Evolutionary conservation across 1,284 basidiomycete species (phyloP), one percentile per base, ranked within the genome.

Genomic region (Tilletiopsis washingtonensis): DNA sequence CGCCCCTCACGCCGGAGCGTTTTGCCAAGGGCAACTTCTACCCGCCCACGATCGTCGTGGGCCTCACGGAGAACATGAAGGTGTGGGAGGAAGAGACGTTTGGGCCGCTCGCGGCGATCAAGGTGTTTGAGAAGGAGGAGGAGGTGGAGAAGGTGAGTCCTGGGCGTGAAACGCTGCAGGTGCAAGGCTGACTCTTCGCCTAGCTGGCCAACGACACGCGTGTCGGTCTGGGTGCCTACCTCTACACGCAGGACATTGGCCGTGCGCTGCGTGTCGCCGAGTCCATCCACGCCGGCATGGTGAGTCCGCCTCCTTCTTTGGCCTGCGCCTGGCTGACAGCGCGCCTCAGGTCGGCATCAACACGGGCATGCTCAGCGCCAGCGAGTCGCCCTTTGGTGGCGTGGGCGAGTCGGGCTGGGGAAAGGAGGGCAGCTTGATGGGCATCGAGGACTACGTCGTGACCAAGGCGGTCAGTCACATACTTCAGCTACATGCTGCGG

Each of bases 221-320:
- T 21, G 83, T 88, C 40, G 94, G 93, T 0, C 79, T 99, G 17
- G 91, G 91, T 5, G 67, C 62, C 34, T 71, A 71, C 61, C 64
- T 71, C 38, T 71, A 59, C 63, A 63, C 65, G 44, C 77, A 86
- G 53, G 91, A 97, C 73, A 78, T 93, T 2, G 85, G 87, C 6
- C 78, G 91, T 26, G 85, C 90, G 49, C 96, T 88, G 88, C 81
- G 93, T 40, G 91, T 98, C 15, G 89, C 91, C n/a, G 93, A 96
- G 76, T 85, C 82, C 53, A 78, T 98, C 41, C 88, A 98, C 74
- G 88, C 91, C 3, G 94, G 93, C 6, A 97, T 98, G 91, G 88
- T 93, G 23, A 14, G 14, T n/a, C n/a, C n/a, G 14, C n/a, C 14
- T 14, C 14, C 34, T 14, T 14, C 14, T 14, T n/a, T 36, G 34